Evolutionary conservation across 73 alveolate species (phyloP), one percentile per base, ranked within the genome.

Genomic region (Paraurostyla sp.): DNA sequence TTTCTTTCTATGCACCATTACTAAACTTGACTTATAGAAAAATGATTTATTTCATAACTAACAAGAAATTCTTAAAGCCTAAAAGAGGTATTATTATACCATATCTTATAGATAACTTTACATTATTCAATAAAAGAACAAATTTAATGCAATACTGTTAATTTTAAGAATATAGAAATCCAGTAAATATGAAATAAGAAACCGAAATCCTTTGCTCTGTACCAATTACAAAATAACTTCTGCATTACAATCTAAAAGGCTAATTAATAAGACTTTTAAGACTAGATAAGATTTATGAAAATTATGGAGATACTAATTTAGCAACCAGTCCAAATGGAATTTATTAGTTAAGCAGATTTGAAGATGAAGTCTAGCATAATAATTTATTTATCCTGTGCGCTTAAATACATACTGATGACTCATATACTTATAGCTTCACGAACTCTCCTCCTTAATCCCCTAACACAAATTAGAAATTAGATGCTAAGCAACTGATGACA

Each of bases 241-340:
- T 65, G 9, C 56, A 65, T 65, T 65, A 65, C 25, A 65, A 65
- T 38, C 58, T 65, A 15, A 65, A 65, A 38, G 82, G 82, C 35
- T 65, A 65, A 40, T 18, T 65, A 22, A 2, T 22, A 15, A 11
- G 29, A 15, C 15, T 32, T 16, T 35, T 38, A 38, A 11, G 35
- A 7, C 13, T 65, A 38, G 41, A 38, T 2, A 20, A 32, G 6
- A 36, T 11, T 65, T 18, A 6, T 38, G 1, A 38, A 65, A 38
- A 6, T 15, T 65, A 65, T 65, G 82, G 82, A 7, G 82, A 65
- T 9, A 35, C 58, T 6, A 65, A 56, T 2, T 18, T 65, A 38
- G 58, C 82, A 38, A 16, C 41, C 0, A 65, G 82, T 38, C 13
- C 32, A 22, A 65, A 65, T 65, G 82, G 82, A 65, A 38, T 38